Percentiles rank a stretch among this genome's conserved stretches.
These are phyloP conservation scores for Xylariaceae sp. DNA, from an alignment of 2,329 filamentous ascomycete species.

Conservation along the genomic window DNA sequence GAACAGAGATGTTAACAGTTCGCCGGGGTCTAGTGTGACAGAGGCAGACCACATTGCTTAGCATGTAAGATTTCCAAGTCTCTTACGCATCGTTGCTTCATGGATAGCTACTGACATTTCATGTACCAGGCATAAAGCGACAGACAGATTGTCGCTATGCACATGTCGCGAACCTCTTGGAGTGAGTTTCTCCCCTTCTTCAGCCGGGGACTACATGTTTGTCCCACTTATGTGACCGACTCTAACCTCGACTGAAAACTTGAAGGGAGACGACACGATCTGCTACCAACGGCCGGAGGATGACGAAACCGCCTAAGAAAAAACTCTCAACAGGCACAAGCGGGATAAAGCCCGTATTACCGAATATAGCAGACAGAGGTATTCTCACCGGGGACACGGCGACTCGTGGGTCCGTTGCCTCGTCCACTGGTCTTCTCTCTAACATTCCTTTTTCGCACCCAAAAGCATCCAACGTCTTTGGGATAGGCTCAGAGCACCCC, in stretches of 20 bases:
- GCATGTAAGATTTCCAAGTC: slow-evolving; percentile 57
- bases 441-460: slow-evolving; percentile 75
- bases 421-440: slow-evolving; percentile 69
- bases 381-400: slow-evolving; percentile 53
- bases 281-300: slow-evolving; percentile 81
- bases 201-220: neutral
- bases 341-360: slow-evolving; percentile 51
- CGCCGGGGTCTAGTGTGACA: slow-evolving; percentile 66
- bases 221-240: neutral
- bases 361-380: slow-evolving; percentile 63
- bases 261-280: slow-evolving; percentile 66
- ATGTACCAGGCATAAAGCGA: slow-evolving; percentile 70
- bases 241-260: slow-evolving; percentile 18
- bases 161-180: slow-evolving; percentile 76
- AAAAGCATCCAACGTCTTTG: slow-evolving; percentile 78
- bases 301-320: slow-evolving; percentile 84
- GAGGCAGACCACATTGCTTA: slow-evolving; percentile 72
- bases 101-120: slow-evolving; percentile 28
- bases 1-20: slow-evolving; percentile 23
- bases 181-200: slow-evolving; percentile 56
- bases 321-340: slow-evolving; percentile 49
- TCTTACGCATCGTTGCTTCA: slow-evolving; percentile 3
- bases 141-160: slow-evolving; percentile 80
- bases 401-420: slow-evolving; percentile 59
- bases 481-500: slow-evolving; percentile 79